phyloP scores from a whole-genome alignment of 768 basidiomycete species.

The Guyanaporus albipodus region DNA sequence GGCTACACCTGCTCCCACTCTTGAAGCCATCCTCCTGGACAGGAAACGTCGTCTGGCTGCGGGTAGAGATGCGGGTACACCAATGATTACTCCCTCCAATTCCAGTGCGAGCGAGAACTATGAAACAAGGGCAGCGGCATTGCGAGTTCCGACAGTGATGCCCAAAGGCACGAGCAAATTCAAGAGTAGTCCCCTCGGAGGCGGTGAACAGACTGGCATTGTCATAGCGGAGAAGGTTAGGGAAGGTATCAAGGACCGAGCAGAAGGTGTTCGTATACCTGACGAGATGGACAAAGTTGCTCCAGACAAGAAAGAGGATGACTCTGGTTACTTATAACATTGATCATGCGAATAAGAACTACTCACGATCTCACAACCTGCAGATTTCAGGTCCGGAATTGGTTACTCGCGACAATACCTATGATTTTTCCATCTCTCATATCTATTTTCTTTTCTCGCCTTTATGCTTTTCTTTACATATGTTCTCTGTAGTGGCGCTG shows the following conservation, averaged over 20 bases:
- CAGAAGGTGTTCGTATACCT: conserved; percentile 32
- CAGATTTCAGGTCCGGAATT: neutral
- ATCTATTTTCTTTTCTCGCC: neutral
- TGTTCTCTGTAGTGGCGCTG: conserved; percentile 12
- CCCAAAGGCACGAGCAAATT: conserved; percentile 53
- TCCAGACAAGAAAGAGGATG: conserved; percentile 33
- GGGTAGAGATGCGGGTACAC: conserved; percentile 14
- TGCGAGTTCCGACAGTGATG: conserved; percentile 15
- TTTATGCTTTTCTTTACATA: neutral
- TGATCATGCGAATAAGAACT: neutral
- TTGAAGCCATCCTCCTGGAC: conserved; percentile 65
- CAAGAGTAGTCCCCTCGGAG: conserved; percentile 69
- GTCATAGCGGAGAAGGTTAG: conserved; percentile 51
- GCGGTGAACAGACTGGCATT: conserved; percentile 39
- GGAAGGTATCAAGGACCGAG: conserved; percentile 25
- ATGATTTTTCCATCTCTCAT: neutral
- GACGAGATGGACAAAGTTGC: conserved; percentile 33
- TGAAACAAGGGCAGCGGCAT: conserved; percentile 10
- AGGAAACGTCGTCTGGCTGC: conserved; percentile 51
- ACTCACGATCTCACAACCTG: neutral
- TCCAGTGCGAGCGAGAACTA: conserved; percentile 12
- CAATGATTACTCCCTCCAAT: conserved; percentile 1
- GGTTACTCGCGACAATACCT: neutral
- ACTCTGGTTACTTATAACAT: conserved; percentile 27
- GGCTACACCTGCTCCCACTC: conserved; percentile 49